Evolutionary conservation across 1,139 yeast species (phyloP).

Genomic region (Meyerozyma carpophila): DNA sequence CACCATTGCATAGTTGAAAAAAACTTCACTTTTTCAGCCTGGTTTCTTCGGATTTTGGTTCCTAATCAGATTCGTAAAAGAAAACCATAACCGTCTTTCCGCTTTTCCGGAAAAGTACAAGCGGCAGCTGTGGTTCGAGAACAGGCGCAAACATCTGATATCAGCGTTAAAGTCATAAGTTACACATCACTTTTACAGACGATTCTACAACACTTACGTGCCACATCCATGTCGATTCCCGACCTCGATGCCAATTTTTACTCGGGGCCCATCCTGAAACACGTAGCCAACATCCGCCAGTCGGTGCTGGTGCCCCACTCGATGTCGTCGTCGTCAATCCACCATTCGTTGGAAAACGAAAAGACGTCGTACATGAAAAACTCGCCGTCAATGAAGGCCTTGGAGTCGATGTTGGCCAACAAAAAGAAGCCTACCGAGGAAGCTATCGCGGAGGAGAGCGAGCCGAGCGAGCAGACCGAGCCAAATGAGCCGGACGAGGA

Average conservation of each 20-base stretch:
- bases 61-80: no score
- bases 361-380: slow-evolving; percentile 44
- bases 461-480: neutral
- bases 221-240: neutral
- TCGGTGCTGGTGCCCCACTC: slow-evolving; percentile 47
- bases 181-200: no score
- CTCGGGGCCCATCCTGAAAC: slow-evolving; percentile 34
- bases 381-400: slow-evolving; percentile 52
- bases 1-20: no score
- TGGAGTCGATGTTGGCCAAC: slow-evolving; percentile 42
- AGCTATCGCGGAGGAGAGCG: slow-evolving; percentile 11
- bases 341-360: slow-evolving; percentile 11
- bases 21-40: no score
- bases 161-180: no score
- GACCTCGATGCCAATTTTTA: slow-evolving; percentile 15
- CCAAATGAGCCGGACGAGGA: neutral
- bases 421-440: slow-evolving; percentile 8
- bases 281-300: slow-evolving; percentile 42
- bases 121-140: no score
- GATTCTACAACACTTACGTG: no score
- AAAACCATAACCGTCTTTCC: no score
- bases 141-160: no score
- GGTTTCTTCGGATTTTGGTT: no score
- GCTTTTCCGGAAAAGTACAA: no score
- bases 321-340: slow-evolving; percentile 24